phyloP scores from a whole-genome alignment of 2,329 filamentous ascomycete species.

The Pestalotiopsis sp. region DNA sequence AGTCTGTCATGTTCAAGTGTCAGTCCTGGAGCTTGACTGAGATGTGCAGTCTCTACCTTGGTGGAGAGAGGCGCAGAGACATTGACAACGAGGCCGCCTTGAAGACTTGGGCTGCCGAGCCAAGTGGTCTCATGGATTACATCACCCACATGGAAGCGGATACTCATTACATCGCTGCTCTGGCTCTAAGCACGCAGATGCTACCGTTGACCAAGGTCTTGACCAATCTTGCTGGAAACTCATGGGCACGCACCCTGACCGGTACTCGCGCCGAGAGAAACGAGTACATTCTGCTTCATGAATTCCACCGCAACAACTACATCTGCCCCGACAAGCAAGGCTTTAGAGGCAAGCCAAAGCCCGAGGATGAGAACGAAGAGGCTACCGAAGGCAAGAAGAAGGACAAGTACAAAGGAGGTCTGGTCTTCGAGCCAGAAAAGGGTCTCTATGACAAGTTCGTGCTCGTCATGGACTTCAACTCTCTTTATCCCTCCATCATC shows the following conservation, averaged over 20 bases:
- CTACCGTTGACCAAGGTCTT: conserved; percentile 91
- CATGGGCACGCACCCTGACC: conserved; percentile 93
- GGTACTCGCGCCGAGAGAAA: conserved; percentile 97
- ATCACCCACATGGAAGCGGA: conserved; percentile 92
- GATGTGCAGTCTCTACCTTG: conserved; percentile 91
- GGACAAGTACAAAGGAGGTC: conserved; percentile 97
- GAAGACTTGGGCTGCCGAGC: conserved; percentile 81
- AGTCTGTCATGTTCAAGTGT: conserved; percentile 95
- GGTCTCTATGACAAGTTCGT: conserved; percentile 98
- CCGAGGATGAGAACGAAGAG: conserved; percentile 72
- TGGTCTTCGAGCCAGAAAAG: conserved; percentile 97
- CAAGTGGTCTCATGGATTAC: conserved; percentile 88
- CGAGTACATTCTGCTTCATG: conserved; percentile 97
- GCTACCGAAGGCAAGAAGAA: conserved; percentile 85
- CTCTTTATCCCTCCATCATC: conserved; percentile 96
- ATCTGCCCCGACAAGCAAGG: conserved; percentile 95
- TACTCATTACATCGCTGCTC: conserved; percentile 91
- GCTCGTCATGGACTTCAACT: conserved; percentile 99
- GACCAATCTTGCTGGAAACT: conserved; percentile 96
- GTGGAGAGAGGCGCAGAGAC: conserved; percentile 71
- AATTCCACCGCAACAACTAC: conserved; percentile 95
- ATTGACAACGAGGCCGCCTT: conserved; percentile 86
- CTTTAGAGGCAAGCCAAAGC: conserved; percentile 72
- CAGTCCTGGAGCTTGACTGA: conserved; percentile 98
- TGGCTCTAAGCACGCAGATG: conserved; percentile 87